Conservation (phyloP, 176 grass and related monocot species). For the Canna indica region DNA sequence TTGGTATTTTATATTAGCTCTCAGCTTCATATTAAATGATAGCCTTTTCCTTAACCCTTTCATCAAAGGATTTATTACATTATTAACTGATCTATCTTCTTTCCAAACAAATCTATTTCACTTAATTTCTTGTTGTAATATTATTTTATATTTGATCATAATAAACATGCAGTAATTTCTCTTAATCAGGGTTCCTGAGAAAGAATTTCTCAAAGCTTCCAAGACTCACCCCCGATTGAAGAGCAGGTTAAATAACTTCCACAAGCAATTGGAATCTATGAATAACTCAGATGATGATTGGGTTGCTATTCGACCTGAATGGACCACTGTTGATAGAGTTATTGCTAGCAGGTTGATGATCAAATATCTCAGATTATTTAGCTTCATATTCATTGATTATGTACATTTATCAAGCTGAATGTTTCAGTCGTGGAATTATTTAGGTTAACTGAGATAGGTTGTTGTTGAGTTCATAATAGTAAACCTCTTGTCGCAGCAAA, state of each 20-base stretch:
- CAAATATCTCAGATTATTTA: not conserved
- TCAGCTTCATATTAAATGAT: conserved; percentile 16
- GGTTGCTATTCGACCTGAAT: conserved; percentile 77
- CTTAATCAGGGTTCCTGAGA: conserved; percentile 63
- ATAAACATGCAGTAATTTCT: not conserved
- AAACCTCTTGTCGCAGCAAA: too few species aligned
- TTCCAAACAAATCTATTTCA: not conserved
- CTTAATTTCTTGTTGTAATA: not conserved
- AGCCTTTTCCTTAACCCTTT: conserved; percentile 5
- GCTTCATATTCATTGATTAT: not conserved
- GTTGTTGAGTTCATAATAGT: too few species aligned
- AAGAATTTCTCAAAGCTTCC: conserved; percentile 71
- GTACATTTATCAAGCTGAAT: not conserved
- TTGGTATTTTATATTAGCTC: conserved; percentile 44
- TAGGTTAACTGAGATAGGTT: too few species aligned
- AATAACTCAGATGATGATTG: conserved; percentile 86
- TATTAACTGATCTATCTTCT: not conserved
- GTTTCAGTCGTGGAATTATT: conserved; percentile 4
- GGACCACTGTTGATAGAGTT: conserved; percentile 89
- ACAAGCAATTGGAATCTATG: conserved; percentile 45
- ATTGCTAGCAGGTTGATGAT: conserved; percentile 60
- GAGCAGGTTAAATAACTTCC: conserved; percentile 82
- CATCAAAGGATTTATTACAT: not conserved
- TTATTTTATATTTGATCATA: not conserved
- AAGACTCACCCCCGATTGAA: conserved; percentile 74